Percentiles rank a stretch among this genome's conserved stretches.
phyloP scores from a whole-genome alignment of 768 basidiomycete species.

The Tylopilus felleus region DNA sequence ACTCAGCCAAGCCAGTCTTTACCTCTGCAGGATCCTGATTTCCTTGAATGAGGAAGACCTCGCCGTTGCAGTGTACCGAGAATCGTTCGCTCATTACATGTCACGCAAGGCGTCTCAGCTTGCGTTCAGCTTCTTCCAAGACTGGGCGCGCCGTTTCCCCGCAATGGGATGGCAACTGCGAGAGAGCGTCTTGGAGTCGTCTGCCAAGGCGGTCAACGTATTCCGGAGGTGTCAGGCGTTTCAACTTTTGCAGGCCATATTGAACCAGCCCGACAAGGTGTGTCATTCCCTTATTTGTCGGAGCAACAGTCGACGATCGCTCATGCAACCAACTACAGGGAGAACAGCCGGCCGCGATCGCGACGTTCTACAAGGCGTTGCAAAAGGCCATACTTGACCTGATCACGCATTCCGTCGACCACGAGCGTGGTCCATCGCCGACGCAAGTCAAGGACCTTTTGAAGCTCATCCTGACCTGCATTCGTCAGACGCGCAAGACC shows the following conservation, averaged over 20 bases:
- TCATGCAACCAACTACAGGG: slow-evolving; percentile 26
- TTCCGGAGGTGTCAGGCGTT: slow-evolving; percentile 77
- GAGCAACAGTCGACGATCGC: not conserved
- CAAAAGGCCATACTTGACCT: slow-evolving; percentile 47
- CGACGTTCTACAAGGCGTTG: slow-evolving; percentile 45
- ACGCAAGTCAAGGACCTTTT: slow-evolving; percentile 76
- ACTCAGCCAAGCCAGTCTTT: slow-evolving; percentile 68
- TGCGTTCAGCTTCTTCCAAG: slow-evolving; percentile 71
- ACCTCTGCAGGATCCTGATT: slow-evolving; percentile 54
- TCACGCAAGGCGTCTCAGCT: slow-evolving; percentile 78
- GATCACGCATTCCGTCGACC: slow-evolving; percentile 47
- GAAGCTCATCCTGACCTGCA: slow-evolving; percentile 60
- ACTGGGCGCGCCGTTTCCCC: slow-evolving; percentile 69
- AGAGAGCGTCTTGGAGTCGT: slow-evolving; percentile 52
- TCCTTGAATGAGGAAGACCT: slow-evolving; percentile 37
- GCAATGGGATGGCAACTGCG: slow-evolving; percentile 63
- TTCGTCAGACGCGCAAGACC: slow-evolving; percentile 60
- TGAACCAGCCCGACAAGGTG: slow-evolving; percentile 41
- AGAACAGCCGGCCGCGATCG: slow-evolving; percentile 39
- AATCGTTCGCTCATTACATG: slow-evolving; percentile 71
- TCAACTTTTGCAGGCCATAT: slow-evolving; percentile 63
- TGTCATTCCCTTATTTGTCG: not conserved
- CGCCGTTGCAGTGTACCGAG: slow-evolving; percentile 54
- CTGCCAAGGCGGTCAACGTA: slow-evolving; percentile 62
- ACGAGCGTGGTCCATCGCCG: slow-evolving; percentile 46